phyloP scores from a whole-genome alignment of 345 rosid genomes.

The Capsella bursapastoris region DNA sequence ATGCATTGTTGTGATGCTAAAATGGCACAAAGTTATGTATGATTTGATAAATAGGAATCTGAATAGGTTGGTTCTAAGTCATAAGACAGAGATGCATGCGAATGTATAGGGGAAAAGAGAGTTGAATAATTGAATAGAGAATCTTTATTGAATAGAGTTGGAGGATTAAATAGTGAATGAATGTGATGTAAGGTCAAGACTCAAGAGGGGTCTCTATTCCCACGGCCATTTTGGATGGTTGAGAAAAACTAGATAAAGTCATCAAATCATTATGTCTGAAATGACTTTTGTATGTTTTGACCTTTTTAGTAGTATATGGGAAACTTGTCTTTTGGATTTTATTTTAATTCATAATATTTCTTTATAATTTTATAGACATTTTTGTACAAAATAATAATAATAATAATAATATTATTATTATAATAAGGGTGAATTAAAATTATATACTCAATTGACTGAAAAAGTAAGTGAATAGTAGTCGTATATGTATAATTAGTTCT shows the following conservation, averaged over 20 bases:
- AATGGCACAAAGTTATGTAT: neutral
- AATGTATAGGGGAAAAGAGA: neutral
- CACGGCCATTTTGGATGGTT: slow-evolving; percentile 38
- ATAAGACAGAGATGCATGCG: neutral
- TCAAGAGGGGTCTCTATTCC: slow-evolving; percentile 23
- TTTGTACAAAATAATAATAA: too few species aligned
- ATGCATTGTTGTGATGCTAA: neutral
- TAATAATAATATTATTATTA: too few species aligned
- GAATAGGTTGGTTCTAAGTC: neutral
- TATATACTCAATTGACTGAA: too few species aligned
- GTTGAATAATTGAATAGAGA: slow-evolving; percentile 22
- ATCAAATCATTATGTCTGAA: slow-evolving; percentile 37
- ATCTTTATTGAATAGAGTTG: slow-evolving; percentile 4
- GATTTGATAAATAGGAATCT: slow-evolving; percentile 1
- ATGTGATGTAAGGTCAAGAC: slow-evolving; percentile 38
- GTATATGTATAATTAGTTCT: too few species aligned
- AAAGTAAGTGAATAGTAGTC: too few species aligned
- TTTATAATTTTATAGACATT: neutral
- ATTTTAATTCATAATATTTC: neutral
- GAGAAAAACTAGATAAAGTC: slow-evolving; percentile 33
- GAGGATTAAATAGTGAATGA: slow-evolving; percentile 30
- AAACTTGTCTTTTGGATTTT: slow-evolving; percentile 4
- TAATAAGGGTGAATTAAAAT: too few species aligned
- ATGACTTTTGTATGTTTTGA: slow-evolving; percentile 34
- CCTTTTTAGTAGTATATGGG: slow-evolving; percentile 8